These are phyloP conservation scores for Mortierella sp. DNA, from an alignment of 371 early-diverging fungal species.

Conservation along the genomic window DNA sequence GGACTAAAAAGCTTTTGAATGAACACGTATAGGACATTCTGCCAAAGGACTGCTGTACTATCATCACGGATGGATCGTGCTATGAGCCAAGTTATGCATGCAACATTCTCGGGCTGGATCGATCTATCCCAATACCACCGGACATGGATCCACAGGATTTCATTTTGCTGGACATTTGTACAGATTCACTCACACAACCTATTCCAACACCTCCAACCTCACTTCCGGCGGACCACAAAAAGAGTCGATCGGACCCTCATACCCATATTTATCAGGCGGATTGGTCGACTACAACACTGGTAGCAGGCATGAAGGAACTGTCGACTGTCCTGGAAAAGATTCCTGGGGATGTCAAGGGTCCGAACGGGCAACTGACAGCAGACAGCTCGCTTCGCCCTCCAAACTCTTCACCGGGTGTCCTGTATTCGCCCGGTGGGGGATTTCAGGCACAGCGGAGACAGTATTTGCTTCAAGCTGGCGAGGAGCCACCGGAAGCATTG, in stretches of 20 bases:
- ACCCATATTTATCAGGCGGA: conserved; percentile 39
- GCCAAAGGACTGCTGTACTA: conserved; percentile 47
- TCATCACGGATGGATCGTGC: conserved; percentile 26
- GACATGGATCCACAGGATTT: conserved; percentile 51
- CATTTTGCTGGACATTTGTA: conserved; percentile 47
- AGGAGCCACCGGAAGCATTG: conserved; percentile 47
- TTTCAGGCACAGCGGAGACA: conserved; percentile 25
- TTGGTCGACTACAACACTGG: conserved; percentile 41
- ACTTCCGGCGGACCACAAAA: conserved; percentile 15
- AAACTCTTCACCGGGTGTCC: conserved; percentile 20
- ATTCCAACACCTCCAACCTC: conserved; percentile 38
- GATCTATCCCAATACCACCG: conserved; percentile 47
- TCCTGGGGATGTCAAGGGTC: background rate
- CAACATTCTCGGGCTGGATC: conserved; percentile 50
- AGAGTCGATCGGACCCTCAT: conserved; percentile 8
- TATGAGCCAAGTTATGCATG: conserved; percentile 52
- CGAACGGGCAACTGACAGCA: background rate
- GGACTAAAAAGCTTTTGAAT: too few relatives aligned
- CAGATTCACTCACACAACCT: conserved; percentile 17
- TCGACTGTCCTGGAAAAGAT: conserved; percentile 14
- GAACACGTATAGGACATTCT: conserved; percentile 26
- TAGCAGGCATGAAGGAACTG: conserved; percentile 27
- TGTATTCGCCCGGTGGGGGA: conserved; percentile 18
- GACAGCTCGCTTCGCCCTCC: conserved; percentile 7
- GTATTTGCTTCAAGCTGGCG: conserved; percentile 48